Evolutionary conservation across 345 rosid species (phyloP), one percentile per base, ranked within the genome.

Genomic region (Anastatica hierochuntica): DNA sequence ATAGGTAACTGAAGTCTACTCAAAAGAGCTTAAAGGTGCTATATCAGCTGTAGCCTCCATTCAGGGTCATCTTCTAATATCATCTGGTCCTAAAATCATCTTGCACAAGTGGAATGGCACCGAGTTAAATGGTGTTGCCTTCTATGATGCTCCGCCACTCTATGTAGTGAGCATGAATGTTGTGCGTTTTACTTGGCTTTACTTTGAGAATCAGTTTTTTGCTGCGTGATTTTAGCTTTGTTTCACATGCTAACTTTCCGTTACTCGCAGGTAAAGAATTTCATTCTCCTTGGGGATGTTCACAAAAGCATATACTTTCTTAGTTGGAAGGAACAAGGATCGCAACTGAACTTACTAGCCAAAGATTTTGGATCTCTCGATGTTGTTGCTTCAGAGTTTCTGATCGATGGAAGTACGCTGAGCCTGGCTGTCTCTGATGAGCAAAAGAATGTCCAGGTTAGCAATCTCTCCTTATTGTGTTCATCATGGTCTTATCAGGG

Each of bases 21-120:
- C 95, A 10, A 92, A 79, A 75, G 96, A 92, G 72, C 74, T 88
- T 67, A 92, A 88, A 72, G 97, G 97, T 66, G 95, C 95, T 53
- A 85, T 92, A 74, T 92, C 98, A 47, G 97, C 98, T 64, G 76
- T 92, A 66, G 97, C 98, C 55, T 77, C 98, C 36, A 94, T 92
- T 71, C 95, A 92, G 83, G 98, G 98, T 44, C 94, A 81, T 68
- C 83, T 92, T 49, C 63, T 92, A 67, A 78, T 92, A 74, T 94
- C 97, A 49, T 81, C 95, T 54, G 98, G 98, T 69, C 98, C 97
- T 7, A 92, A 88, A 76, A 75, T 92, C 62, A 83, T 81, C 70
- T 72, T 88, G 70, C 98, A 92, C 76, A 77, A 77, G 52, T 92
- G 98, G 97, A 81, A 66, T 63, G 98, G 98, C 53, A 72, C 80